A percentile compares a stretch with the other conserved stretches of the same genome.
These are phyloP conservation scores for Heritiera littoralis DNA, from an alignment of 345 rosid species.

Conservation along the genomic window DNA sequence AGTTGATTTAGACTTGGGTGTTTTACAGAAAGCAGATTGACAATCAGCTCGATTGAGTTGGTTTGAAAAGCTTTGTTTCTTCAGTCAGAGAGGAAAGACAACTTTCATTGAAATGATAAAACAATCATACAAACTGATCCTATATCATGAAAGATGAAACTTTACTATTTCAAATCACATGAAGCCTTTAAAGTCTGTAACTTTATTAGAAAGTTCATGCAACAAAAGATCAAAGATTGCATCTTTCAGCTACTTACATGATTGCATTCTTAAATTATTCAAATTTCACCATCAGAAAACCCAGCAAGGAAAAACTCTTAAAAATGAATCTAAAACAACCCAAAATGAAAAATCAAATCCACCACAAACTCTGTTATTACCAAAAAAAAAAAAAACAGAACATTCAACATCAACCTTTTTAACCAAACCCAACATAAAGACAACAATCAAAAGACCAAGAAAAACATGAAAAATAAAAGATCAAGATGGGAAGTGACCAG, in stretches of 20 bases:
- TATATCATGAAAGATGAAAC: not conserved
- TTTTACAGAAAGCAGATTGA: too few species aligned
- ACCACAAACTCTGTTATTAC: too few species aligned
- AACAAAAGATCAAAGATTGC: not conserved
- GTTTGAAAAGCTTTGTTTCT: too few species aligned
- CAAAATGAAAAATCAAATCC: too few species aligned
- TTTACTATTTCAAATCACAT: not conserved
- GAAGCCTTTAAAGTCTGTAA: not conserved
- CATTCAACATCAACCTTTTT: not conserved
- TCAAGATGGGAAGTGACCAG: constrained; percentile 21
- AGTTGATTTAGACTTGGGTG: too few species aligned
- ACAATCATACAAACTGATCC: not conserved
- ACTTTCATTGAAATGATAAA: too few species aligned
- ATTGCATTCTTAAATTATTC: not conserved
- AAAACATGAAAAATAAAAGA: not conserved
- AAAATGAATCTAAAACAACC: not conserved
- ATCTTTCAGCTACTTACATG: not conserved
- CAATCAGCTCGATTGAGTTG: too few species aligned
- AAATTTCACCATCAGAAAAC: not conserved
- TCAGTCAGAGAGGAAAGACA: too few species aligned
- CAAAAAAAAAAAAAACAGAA: not conserved
- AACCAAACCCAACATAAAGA: not conserved
- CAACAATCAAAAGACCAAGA: not conserved
- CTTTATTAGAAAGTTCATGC: not conserved
- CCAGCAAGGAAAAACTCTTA: not conserved